These are phyloP conservation scores for Phytophthora chlamydospora DNA, from an alignment of 352 stramenopile species.

Conservation along the genomic window DNA sequence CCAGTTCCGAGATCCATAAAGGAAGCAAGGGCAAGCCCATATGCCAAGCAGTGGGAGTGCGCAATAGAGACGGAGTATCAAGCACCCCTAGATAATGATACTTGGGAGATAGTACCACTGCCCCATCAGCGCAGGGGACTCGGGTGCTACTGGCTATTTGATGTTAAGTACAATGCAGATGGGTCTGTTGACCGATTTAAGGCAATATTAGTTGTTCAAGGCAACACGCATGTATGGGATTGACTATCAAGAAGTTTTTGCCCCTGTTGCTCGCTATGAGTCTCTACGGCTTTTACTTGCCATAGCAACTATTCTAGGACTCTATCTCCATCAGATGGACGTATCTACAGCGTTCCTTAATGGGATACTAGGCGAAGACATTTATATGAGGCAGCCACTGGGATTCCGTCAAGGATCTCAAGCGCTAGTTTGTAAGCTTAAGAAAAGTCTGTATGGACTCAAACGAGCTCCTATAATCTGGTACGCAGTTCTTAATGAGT, in stretches of 20 bases:
- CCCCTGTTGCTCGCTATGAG: slow-evolving; percentile 10
- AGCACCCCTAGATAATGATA: not conserved
- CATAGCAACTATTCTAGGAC: not conserved
- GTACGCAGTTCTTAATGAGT: slow-evolving; percentile 10
- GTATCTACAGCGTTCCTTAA: slow-evolving; percentile 17
- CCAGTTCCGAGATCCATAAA: slow-evolving; percentile 9
- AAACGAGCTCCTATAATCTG: slow-evolving; percentile 14
- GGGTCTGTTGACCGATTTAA: not conserved
- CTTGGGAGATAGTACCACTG: not conserved
- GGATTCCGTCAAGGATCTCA: slow-evolving; percentile 2
- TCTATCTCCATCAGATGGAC: slow-evolving; percentile 1
- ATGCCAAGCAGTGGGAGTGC: slow-evolving; percentile 13
- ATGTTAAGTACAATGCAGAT: slow-evolving; percentile 11
- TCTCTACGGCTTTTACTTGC: slow-evolving; percentile 5
- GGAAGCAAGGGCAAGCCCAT: slow-evolving; percentile 2
- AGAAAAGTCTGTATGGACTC: slow-evolving; percentile 18
- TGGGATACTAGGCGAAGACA: slow-evolving; percentile 5
- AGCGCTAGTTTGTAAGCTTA: slow-evolving; percentile 7
- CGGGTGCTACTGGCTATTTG: slow-evolving; percentile 1
- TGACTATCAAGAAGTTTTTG: slow-evolving; percentile 13
- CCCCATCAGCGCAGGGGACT: not conserved
- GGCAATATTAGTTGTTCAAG: not conserved
- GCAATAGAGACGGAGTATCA: slow-evolving; percentile 8
- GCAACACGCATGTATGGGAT: slow-evolving; percentile 16
- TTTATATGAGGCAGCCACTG: slow-evolving; percentile 14